Evolutionary conservation across 2,329 filamentous ascomycete genomes (phyloP), one percentile per base, ranked within the genome.

Genomic region (Aspergillus texensis): DNA sequence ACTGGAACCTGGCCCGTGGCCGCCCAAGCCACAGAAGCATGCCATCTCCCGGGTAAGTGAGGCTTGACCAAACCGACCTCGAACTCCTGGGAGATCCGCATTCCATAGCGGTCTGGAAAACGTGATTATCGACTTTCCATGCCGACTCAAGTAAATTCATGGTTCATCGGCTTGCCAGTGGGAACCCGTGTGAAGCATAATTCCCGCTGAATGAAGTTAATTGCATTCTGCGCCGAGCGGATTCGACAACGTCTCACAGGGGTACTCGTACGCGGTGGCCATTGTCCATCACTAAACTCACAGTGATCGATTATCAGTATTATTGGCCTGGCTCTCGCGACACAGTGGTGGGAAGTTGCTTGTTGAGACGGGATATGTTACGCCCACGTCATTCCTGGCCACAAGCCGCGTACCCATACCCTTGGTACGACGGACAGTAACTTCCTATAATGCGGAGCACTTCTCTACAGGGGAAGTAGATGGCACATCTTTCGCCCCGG

Each of bases 371-470:
- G 8, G n/a, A 43, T 60, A 60, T 41, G 48, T 45, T 41, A 60
- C 28, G 24, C 58, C 43, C 58, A 43, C 58, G 58, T 60, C 58
- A 60, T 60, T 14, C 53, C 32, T 55, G 12, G 26, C 34, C 34
- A 57, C 32, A 41, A 57, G 54, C 54, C 54, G 30, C 34, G 34
- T 36, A 36, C 53, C 32, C 54, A 19, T 43, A 19, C 6, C 19
- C 34, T 55, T 55, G 53, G 46, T 30, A 55, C 50, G 6, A 32
- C 28, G 30, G 8, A 1, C 24, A 48, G 45, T 48, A 48, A 24
- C 26, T 26, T 28, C 46, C 14, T 19, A 28, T 30, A 6, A 50
- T 30, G 46, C 46, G 26, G 26, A 30, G 46, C 16, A 30, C 46
- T 50, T 30, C 46, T 50, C 14, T n/a, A 50, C 24, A 50, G 26